These are phyloP conservation scores for Borovskyia barvae DNA, from an alignment of 208 protist species.

Conservation along the genomic window DNA sequence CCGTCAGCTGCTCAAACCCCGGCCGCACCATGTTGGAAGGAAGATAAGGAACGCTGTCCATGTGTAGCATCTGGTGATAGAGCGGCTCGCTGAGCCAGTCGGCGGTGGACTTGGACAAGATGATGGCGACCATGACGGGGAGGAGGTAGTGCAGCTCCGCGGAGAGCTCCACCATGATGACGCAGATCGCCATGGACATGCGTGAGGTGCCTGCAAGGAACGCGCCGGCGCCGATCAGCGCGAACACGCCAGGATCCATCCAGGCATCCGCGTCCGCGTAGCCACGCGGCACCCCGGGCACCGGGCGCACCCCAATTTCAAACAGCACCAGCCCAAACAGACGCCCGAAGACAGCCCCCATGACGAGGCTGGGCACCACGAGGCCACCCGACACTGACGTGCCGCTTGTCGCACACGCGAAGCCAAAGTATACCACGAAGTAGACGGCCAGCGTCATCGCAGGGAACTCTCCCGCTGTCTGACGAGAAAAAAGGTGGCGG, in stretches of 20 bases:
- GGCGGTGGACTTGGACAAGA: conserved; percentile 90
- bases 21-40: conserved; percentile 47
- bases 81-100: conserved; percentile 88
- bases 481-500: conserved; percentile 84
- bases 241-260: conserved; percentile 92
- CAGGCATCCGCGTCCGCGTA: conserved; percentile 61
- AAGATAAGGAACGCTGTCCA: conserved; percentile 90
- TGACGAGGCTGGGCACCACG: conserved; percentile 89
- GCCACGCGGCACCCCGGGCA: conserved; percentile 30
- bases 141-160: conserved; percentile 92
- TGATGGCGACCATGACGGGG: conserved; percentile 93
- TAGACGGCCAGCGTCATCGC: conserved; percentile 64
- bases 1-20: conserved; percentile 87
- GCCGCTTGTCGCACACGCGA: conserved; percentile 75
- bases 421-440: conserved; percentile 80
- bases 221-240: conserved; percentile 90
- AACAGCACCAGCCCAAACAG: conserved; percentile 80
- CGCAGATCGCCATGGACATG: conserved; percentile 92
- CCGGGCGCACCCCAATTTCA: conserved; percentile 30
- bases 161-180: conserved; percentile 95
- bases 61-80: conserved; percentile 90
- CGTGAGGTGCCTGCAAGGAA: conserved; percentile 92
- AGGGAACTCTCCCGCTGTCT: conserved; percentile 78
- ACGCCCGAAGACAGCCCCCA: conserved; percentile 86
- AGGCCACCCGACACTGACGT: conserved; percentile 82